These are phyloP conservation scores for Smittium culicis DNA, from an alignment of 371 early-diverging fungal genomes.

Conservation along the genomic window DNA sequence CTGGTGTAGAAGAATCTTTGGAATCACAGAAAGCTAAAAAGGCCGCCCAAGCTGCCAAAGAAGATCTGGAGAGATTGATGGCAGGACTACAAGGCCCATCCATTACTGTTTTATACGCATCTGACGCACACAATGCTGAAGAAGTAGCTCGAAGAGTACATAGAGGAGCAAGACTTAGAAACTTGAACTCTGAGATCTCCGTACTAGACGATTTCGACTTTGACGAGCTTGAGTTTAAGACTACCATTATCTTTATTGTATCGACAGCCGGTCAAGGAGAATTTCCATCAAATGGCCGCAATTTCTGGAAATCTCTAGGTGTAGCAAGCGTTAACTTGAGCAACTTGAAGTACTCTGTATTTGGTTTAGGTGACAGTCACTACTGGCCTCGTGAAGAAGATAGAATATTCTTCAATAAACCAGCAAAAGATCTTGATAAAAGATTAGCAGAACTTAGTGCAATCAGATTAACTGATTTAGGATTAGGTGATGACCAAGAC, in stretches of 20 bases:
- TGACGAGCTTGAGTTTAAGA: conserved; percentile 61
- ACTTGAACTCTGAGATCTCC: conserved; percentile 53
- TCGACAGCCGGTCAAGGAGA: conserved; percentile 94
- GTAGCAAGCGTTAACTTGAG: conserved; percentile 48
- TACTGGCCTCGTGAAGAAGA: conserved; percentile 91
- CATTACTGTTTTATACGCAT: conserved; percentile 68
- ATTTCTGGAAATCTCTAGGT: conserved; percentile 67
- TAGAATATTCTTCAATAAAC: conserved; percentile 76
- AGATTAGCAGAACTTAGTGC: conserved; percentile 63
- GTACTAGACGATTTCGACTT: conserved; percentile 69
- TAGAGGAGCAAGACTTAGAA: conserved; percentile 60
- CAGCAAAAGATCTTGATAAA: conserved; percentile 70
- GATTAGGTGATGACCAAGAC: conserved; percentile 84
- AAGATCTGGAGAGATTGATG: conserved; percentile 51
- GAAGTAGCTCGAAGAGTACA: conserved; percentile 66
- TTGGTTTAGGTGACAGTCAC: conserved; percentile 84
- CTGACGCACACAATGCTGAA: conserved; percentile 84
- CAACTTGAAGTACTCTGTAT: conserved; percentile 58
- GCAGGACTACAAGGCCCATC: conserved; percentile 58
- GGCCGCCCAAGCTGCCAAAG: conserved; percentile 42
- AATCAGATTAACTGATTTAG: conserved; percentile 40
- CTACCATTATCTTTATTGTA: conserved; percentile 55
- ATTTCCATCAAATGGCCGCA: conserved; percentile 75
- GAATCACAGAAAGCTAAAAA: conserved; percentile 37
- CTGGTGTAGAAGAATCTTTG: conserved; percentile 34